Conservation (phyloP, 139 green algal genomes). For the Spirogloea muscicola region DNA sequence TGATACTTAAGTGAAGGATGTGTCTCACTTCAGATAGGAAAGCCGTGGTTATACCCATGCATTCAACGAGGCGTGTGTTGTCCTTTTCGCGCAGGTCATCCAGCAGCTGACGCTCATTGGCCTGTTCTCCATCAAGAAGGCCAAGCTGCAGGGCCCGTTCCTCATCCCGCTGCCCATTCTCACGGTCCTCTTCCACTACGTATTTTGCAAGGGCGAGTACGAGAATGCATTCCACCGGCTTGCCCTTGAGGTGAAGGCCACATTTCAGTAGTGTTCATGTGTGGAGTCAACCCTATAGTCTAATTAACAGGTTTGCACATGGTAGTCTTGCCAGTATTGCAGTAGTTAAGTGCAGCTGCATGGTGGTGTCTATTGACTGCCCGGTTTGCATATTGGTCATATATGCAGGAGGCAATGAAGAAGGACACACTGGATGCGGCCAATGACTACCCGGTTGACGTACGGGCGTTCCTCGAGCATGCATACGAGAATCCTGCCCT, state of each 20-base stretch:
- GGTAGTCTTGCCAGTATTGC: too few relatives aligned
- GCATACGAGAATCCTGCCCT: conserved; percentile 34
- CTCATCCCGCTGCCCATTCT: conserved; percentile 30
- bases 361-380: too few relatives aligned
- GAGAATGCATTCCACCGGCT: not conserved
- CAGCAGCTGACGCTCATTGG: conserved; percentile 29
- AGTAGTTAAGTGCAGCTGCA: too few relatives aligned
- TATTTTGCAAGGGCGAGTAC: conserved; percentile 11
- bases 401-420: conserved; percentile 36
- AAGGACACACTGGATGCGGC: conserved; percentile 37
- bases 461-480: conserved; percentile 8
- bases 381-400: too few relatives aligned
- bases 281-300: too few relatives aligned
- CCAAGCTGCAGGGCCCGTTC: not conserved
- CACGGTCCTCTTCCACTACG: conserved; percentile 20
- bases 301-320: too few relatives aligned
- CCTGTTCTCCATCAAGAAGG: conserved; percentile 32
- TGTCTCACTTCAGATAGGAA: too few relatives aligned
- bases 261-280: too few relatives aligned
- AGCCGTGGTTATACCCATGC: too few relatives aligned
- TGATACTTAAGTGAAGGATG: too few relatives aligned
- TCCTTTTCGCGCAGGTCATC: too few relatives aligned
- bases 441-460: not conserved
- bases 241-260: conserved; percentile 22
- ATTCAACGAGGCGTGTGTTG: too few relatives aligned